Evolutionary conservation across 306 rosid genomes (phyloP).

Genomic region (Dalbergia cultrata): DNA sequence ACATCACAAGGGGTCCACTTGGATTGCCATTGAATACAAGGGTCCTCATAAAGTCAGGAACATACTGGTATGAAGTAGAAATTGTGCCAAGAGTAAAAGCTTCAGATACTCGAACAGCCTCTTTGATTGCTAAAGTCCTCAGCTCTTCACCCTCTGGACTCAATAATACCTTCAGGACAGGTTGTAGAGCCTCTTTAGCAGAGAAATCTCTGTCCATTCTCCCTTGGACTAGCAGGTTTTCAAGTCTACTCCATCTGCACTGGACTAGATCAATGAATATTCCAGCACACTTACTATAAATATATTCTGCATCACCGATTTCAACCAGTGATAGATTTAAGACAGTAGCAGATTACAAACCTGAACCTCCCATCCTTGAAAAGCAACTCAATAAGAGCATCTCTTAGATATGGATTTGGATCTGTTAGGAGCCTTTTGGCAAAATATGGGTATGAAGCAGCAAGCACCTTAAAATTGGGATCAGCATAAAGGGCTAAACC

Average conservation of each 20-base stretch:
- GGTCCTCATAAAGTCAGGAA: constrained; percentile 75
- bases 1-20: constrained; percentile 67
- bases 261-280: constrained; percentile 45
- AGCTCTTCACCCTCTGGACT: constrained; percentile 85
- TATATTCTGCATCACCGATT: constrained; percentile 36
- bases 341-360: constrained; percentile 54
- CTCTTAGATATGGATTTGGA: constrained; percentile 97
- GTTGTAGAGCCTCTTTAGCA: constrained; percentile 90
- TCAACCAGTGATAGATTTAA: constrained; percentile 31
- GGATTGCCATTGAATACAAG: constrained; percentile 66
- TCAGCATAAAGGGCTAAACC: constrained; percentile 94
- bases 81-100: constrained; percentile 74
- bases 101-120: constrained; percentile 87
- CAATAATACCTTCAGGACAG: constrained; percentile 83
- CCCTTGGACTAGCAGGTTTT: constrained; percentile 86
- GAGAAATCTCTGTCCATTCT: constrained; percentile 89
- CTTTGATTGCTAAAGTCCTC: constrained; percentile 79
- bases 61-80: constrained; percentile 62
- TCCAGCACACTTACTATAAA: constrained; percentile 45
- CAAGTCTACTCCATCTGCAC: constrained; percentile 94
- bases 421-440: constrained; percentile 97
- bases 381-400: constrained; percentile 92
- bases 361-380: constrained; percentile 93
- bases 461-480: constrained; percentile 97
- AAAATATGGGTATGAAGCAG: constrained; percentile 97